phyloP scores from a whole-genome alignment of 2,329 filamentous ascomycete species.

The Colletotrichum filicis region DNA sequence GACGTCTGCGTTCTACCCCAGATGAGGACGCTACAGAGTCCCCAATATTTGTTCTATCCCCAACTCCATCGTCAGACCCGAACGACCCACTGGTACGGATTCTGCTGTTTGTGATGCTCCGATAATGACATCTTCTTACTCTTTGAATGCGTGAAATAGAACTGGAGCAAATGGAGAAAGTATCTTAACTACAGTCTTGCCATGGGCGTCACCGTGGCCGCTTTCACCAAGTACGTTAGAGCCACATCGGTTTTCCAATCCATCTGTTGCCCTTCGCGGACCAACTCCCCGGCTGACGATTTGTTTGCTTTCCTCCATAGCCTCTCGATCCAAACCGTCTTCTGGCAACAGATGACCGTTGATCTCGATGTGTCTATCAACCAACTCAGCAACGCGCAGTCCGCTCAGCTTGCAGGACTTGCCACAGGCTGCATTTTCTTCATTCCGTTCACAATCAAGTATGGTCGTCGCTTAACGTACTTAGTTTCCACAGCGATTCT shows the following conservation, averaged over 20 bases:
- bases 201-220: constrained; percentile 41
- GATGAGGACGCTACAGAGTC: constrained; percentile 13
- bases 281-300: neutral
- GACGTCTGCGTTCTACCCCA: neutral
- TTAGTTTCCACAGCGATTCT: constrained; percentile 37
- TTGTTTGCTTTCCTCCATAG: neutral
- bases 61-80: constrained; percentile 38
- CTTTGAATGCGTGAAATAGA: constrained; percentile 35
- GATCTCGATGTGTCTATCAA: constrained; percentile 42
- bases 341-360: constrained; percentile 47
- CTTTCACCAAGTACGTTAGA: constrained; percentile 40
- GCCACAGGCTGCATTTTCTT: constrained; percentile 48
- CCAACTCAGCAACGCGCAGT: constrained; percentile 42
- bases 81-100: constrained; percentile 45
- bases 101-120: neutral
- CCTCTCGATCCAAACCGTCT: constrained; percentile 40
- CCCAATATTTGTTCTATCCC: constrained; percentile 22
- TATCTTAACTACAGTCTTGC: constrained; percentile 42
- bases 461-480: constrained; percentile 46
- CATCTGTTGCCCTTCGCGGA: neutral
- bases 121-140: too few relatives aligned
- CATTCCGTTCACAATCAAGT: constrained; percentile 47
- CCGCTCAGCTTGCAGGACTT: constrained; percentile 44
- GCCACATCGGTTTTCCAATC: neutral
- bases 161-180: constrained; percentile 45